phyloP scores from a whole-genome alignment of 495 filamentous ascomycete genomes.

The Trichoderma reesei region DNA sequence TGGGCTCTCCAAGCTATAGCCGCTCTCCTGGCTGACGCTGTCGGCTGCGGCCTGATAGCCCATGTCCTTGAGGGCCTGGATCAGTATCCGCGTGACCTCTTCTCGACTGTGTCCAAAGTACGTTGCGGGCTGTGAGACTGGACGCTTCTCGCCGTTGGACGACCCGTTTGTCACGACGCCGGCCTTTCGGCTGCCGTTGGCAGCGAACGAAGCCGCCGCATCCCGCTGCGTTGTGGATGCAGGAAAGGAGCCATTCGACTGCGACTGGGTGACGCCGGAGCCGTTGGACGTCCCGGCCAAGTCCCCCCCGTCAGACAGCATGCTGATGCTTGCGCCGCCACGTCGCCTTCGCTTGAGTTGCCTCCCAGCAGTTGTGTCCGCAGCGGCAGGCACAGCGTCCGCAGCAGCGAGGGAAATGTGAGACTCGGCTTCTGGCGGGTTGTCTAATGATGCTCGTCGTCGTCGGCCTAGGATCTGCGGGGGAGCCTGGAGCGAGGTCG shows the following conservation, averaged over 20 bases:
- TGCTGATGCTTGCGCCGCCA: slow-evolving; percentile 19
- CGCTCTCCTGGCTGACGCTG: slow-evolving; percentile 68
- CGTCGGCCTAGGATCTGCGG: slow-evolving; percentile 22
- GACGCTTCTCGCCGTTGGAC: slow-evolving; percentile 22
- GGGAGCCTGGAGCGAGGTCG: not conserved
- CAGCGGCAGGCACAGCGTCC: slow-evolving; percentile 9
- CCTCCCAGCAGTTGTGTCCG: not conserved
- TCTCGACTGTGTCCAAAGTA: slow-evolving; percentile 80
- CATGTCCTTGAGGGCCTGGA: slow-evolving; percentile 81
- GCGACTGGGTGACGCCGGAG: slow-evolving; percentile 22
- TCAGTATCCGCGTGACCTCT: slow-evolving; percentile 85
- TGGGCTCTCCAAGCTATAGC: slow-evolving; percentile 77
- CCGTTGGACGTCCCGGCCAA: slow-evolving; percentile 28
- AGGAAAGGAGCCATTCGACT: slow-evolving; percentile 31
- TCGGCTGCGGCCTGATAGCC: slow-evolving; percentile 73
- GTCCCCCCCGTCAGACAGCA: slow-evolving; percentile 25
- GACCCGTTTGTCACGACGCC: slow-evolving; percentile 28
- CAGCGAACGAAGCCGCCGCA: not conserved
- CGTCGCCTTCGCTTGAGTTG: slow-evolving; percentile 16
- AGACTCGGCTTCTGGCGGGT: slow-evolving; percentile 15
- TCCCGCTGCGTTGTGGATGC: slow-evolving; percentile 17
- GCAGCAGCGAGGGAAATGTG: slow-evolving; percentile 11
- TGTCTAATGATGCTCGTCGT: slow-evolving; percentile 13
- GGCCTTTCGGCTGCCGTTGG: slow-evolving; percentile 31
- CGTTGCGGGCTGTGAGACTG: slow-evolving; percentile 11